A percentile compares a stretch with the other conserved stretches of the same genome.
phyloP scores from a whole-genome alignment of 139 green algal genomes.

The Chlorella sp. region DNA sequence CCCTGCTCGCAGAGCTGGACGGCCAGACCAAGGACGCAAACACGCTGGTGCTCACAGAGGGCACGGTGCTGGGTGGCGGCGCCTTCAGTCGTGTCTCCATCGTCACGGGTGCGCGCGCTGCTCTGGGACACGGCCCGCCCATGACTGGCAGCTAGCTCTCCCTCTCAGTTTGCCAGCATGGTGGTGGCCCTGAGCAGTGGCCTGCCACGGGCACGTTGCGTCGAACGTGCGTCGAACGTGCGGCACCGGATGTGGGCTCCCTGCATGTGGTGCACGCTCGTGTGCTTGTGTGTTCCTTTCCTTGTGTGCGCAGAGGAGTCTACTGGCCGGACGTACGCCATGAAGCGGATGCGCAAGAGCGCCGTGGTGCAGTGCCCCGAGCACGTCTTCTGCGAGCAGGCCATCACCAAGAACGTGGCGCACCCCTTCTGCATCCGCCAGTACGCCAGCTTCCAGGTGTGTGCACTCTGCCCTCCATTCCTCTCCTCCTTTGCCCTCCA shows the following conservation, averaged over 20 bases:
- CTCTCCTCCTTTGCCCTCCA: no score
- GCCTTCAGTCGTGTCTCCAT: constrained; percentile 82
- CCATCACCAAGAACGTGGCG: constrained; percentile 86
- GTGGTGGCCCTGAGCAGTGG: no score
- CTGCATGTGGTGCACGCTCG: background rate
- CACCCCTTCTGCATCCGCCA: constrained; percentile 94
- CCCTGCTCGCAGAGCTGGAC: constrained; percentile 23
- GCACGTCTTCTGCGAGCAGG: constrained; percentile 94
- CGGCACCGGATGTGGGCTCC: no score
- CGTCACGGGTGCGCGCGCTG: constrained; percentile 42
- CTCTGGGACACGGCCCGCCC: no score
- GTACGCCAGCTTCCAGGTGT: constrained; percentile 91
- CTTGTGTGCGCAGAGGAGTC: constrained; percentile 41
- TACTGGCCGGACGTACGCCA: constrained; percentile 69
- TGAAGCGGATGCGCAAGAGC: constrained; percentile 93
- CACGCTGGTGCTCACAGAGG: constrained; percentile 71
- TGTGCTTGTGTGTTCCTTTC: background rate
- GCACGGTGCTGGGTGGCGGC: constrained; percentile 74
- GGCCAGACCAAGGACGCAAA: constrained; percentile 32
- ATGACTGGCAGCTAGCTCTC: no score
- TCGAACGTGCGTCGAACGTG: background rate
- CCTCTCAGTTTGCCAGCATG: no score
- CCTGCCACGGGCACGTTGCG: no score
- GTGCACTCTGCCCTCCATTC: no score
- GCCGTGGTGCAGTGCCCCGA: constrained; percentile 85